Conservation (phyloP, 345 rosid species). For the Murraya paniculata region DNA sequence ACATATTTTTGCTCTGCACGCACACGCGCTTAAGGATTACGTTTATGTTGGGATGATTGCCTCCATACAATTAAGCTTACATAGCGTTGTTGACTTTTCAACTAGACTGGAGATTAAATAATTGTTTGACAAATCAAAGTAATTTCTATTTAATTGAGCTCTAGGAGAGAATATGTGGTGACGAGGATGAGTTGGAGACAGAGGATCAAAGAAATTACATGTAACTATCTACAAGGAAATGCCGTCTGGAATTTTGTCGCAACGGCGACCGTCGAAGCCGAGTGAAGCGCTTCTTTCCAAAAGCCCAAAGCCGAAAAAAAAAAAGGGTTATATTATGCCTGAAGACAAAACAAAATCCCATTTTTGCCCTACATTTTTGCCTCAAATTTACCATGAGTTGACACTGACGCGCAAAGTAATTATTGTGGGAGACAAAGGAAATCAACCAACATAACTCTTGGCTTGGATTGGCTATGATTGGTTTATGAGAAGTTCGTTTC, state of each 20-base stretch:
- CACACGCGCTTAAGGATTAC: no score
- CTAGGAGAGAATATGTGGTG: not conserved
- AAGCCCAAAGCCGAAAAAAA: not conserved
- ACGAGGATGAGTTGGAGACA: slow-evolving; percentile 1
- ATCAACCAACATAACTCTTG: not conserved
- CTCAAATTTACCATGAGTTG: not conserved
- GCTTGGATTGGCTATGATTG: not conserved
- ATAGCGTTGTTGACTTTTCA: no score
- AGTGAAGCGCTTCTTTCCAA: slow-evolving; percentile 7
- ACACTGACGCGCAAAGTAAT: not conserved
- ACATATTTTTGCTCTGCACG: no score
- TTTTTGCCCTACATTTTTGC: no score
- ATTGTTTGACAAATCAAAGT: not conserved
- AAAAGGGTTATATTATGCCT: not conserved
- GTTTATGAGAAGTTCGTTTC: no score
- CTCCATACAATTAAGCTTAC: not conserved
- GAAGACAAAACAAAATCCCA: not conserved
- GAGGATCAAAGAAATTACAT: not conserved
- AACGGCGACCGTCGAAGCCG: slow-evolving; percentile 15
- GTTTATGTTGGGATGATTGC: not conserved
- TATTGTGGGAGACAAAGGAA: not conserved
- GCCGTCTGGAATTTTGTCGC: not conserved
- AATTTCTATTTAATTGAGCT: not conserved
- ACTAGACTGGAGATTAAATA: not conserved
- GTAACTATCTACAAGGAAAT: not conserved